A percentile compares a stretch with the other conserved stretches of the same genome.
Conservation (phyloP, 805 yeast species). For the Metschnikowia aberdeeniae region DNA sequence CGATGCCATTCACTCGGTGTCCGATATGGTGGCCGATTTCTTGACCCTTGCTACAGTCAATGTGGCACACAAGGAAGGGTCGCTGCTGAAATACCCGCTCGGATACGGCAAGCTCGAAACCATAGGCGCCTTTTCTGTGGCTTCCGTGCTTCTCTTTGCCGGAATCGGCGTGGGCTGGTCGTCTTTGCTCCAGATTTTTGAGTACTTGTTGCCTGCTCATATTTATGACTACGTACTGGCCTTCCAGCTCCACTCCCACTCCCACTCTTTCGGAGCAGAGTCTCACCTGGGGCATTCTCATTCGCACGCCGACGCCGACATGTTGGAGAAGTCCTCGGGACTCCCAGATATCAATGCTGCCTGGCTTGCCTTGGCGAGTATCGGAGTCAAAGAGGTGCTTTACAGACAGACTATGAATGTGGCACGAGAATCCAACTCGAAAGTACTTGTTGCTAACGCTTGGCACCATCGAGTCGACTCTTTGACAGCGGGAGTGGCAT, state of each 20-base stretch:
- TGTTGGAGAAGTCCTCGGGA: constrained; percentile 1
- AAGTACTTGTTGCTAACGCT: constrained; percentile 92
- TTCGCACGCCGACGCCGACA: constrained; percentile 6
- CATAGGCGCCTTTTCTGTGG: constrained; percentile 84
- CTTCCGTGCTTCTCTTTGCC: constrained; percentile 77
- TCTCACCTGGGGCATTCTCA: constrained; percentile 14
- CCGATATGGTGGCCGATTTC: constrained; percentile 87
- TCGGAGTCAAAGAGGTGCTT: constrained; percentile 82
- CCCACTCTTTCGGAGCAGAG: constrained; percentile 33
- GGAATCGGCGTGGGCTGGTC: constrained; percentile 90
- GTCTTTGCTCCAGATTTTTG: constrained; percentile 63
- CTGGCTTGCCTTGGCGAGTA: constrained; percentile 90
- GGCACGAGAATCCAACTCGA: constrained; percentile 74
- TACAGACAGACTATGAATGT: constrained; percentile 78
- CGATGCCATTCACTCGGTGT: constrained; percentile 89
- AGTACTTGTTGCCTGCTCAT: constrained; percentile 62
- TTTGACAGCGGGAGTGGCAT: constrained; percentile 85
- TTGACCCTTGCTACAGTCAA: constrained; percentile 86
- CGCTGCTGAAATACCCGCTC: constrained; percentile 66
- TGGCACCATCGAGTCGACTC: constrained; percentile 99
- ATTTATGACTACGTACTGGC: constrained; percentile 51
- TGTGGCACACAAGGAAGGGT: constrained; percentile 52
- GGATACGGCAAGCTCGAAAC: constrained; percentile 95
- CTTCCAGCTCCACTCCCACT: constrained; percentile 50
- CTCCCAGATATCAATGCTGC: constrained; percentile 80